Base-by-base conservation (phyloP, 202 grass and related monocot species). In the Cymbopogon flexuosus region DNA sequence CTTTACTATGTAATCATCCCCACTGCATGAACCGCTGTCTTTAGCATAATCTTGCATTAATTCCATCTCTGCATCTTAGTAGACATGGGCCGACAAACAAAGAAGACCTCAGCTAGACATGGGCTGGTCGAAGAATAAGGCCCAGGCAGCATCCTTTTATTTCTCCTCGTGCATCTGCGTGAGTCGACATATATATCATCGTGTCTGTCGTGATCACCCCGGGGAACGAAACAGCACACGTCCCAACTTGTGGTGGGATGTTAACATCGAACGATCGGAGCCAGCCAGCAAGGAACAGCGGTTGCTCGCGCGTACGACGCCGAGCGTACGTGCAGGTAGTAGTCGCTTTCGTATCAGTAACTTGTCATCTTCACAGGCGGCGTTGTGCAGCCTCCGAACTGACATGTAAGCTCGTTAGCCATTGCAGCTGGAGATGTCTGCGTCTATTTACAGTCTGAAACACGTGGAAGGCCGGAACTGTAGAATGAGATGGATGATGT, bases 331-430 rank as follows among this genome's bases (percentile, higher is more conserved):
- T 63, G 23, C 75, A 24, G 76, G 59, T 41, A 79, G 72, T n/a
- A 7, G 68, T 67, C 60, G 35, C 29, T 58, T 54, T 60, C n/a
- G 61, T 36, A 47, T 29, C 42, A 61, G 61, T 75, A 51, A 75
- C 70, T 62, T 61, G 69, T 73, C 74, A 64, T 64, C 39, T 30
- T 77, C 59, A 47, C 14, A 40, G 6, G 15, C 47, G 0, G 23
- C 14, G 19, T 86, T 76, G 19, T 31, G 34, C 43, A 52, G 68
- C 41, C 56, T 7, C 3, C 16, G 61, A 65, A 65, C 23, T 80
- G 42, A 62, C 31, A 8, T 40, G 54, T 16, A 62, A 11, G 43
- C 31, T 65, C 24, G n/a, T 41, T 62, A 31, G 52, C 13, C 49
- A 19, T 41, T 11, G 10, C 43, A 9, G 5, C 21, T 41, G 70